Evolutionary conservation across 2,329 filamentous ascomycete genomes (phyloP), one percentile per base, ranked within the genome.

Genomic region (Neofusicoccum ribis): DNA sequence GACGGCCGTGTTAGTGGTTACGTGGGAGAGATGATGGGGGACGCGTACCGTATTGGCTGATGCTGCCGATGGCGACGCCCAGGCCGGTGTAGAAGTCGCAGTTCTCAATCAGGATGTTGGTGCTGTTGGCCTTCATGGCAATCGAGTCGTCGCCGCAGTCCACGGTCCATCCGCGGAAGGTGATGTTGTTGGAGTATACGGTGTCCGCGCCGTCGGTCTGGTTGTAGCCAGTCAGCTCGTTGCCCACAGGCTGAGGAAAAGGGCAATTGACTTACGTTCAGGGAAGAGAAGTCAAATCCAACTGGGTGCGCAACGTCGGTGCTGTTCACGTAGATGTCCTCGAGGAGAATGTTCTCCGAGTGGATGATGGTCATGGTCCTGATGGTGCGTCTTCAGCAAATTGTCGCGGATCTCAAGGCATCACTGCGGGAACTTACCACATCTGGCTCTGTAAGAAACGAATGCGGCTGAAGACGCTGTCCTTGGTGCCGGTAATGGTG

Each of bases 121-220:
- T 88, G 54, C 84, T 71, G 70, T 89, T 88, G 66, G 79, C 83
- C 75, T 88, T 86, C 49, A 89, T 79, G 67, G 88, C 84, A 67
- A 89, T 86, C 1, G 85, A 85, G 70, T 86, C 88, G 70, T 90
- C 88, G 67, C 89, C 87, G 67, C 89, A 88, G 37, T 82, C 76
- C 66, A 88, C 81, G 41, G 78, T 72, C 78, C 90, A 87, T 3
- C 79, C 81, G 64, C 89, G 85, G 72, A 89, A 91, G 1, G 88
- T 90, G 66, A 91, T 83, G 72, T 91, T 91, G 65, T 81, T 82
- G 50, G 91, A 88, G 41, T 81, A 79, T 20, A 8, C 86, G 83
- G 71, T 89, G 88, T 1, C 84, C 88, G 68, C 88, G 84, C 85
- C 85, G 82, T 11, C 74, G 69, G 68, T 78, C 77, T 71, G 71